Evolutionary conservation across 1,284 basidiomycete genomes (phyloP), one percentile per base, ranked within the genome.

Genomic region (Cryptococcus amylolentus): DNA sequence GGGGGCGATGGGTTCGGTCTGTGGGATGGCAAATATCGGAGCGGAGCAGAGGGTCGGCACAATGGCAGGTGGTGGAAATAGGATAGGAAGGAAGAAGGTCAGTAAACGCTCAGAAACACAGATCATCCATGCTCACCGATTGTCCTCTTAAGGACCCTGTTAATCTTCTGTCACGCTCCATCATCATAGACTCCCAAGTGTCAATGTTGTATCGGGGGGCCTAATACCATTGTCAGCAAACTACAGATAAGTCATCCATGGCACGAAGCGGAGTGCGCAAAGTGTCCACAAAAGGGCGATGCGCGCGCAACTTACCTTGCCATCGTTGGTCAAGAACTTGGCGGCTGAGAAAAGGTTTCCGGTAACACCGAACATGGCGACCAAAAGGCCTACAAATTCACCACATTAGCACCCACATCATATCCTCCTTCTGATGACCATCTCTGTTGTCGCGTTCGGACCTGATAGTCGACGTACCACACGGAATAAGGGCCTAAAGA

Each of bases 181-280:
- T 91, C 91, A 97, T 91, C 88, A 91, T 90, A 54, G 88, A 83
- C 63, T 97, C 92, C 91, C 91, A 96, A 35, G 82, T 78, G 70
- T 96, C 93, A 41, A 93, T 73, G 56, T 84, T 82, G 73, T 94
- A 91, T 55, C 93, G 84, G 42, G 88, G 82, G 52, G 89, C 87
- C 93, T 96, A 53, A 38, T 31, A 52, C 37, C 9, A 10, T 45
- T 6, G 13, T 42, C 10, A 35, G 37, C 10, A 41, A 38, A 14
- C 8, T 9, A 20, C 31, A 56, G 57, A 37, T 54, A 46, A 20
- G n/a, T 8, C 18, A 23, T 8, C 1, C 20, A 42, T 18, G 14
- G 7, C 23, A 51, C 13, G 23, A 23, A 7, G 37, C 31, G 28
- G 20, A 16, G 20, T 14, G 16, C 37, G 38, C 13, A 5, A 37